Evolutionary conservation across 306 rosid species (phyloP), one percentile per base, ranked within the genome.

Genomic region (Myrica gale): DNA sequence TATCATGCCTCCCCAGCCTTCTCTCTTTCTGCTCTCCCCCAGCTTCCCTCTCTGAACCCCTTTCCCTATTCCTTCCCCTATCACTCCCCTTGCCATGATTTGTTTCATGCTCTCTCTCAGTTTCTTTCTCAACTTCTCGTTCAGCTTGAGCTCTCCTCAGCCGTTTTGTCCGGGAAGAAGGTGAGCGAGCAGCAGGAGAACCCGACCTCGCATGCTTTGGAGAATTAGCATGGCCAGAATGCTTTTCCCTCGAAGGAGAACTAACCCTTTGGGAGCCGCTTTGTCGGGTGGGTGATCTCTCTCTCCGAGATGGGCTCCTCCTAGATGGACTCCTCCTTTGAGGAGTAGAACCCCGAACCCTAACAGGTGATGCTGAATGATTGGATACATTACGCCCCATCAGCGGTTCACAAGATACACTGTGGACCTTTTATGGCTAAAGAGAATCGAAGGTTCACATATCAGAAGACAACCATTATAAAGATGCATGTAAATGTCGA

Each of bases 111-210:
- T 76, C 84, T 75, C 78, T 82, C 76, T 79, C 86, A 4, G 71
- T 74, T 78, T 74, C 85, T 4, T 71, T 76, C 15, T 68, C 83
- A 48, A 41, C 32, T 19, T 62, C 86, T n/a, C 78, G 84, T 48
- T 83, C 84, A 2, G 80, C 52, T 73, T 82, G 89, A 67, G 72
- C 74, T 87, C 69, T 86, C 85, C 73, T 90, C 71, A 83, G 74
- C 62, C 88, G 80, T 74, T 81, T 84, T 10, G 72, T 41, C 19
- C 75, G 80, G 2, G 87, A 85, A 62, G 87, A 80, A 68, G 77
- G 79, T 3, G 82, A 83, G 6, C 42, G 82, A 42, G 82, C 63
- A 46, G 50, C 71, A 48, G 88, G 77, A 44, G 91, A 82, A 51
- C 55, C 73, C 41, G 57, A 75, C 58, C 77, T 80, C 43, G 15